Evolutionary conservation across 768 basidiomycete genomes (phyloP).

Genomic region (Termitomyces sp.): DNA sequence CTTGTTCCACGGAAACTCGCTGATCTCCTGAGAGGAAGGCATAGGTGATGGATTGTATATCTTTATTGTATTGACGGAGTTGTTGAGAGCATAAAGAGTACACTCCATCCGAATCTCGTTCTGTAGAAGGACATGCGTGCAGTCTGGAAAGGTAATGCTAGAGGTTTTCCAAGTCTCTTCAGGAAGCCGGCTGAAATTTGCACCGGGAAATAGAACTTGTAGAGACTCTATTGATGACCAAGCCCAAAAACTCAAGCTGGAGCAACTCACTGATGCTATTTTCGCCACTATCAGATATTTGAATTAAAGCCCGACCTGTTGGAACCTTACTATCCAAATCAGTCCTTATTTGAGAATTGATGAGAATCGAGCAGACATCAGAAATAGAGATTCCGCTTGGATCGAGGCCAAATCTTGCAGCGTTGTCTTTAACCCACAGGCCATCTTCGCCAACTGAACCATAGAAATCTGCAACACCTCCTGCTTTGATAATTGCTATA

Average conservation of each 20-base stretch:
- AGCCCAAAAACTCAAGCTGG: neutral
- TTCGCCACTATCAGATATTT: constrained; percentile 51
- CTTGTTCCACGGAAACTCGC: constrained; percentile 41
- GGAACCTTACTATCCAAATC: constrained; percentile 28
- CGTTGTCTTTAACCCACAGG: constrained; percentile 36
- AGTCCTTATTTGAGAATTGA: neutral
- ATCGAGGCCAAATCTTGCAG: constrained; percentile 34
- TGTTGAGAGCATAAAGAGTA: constrained; percentile 30
- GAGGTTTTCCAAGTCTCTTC: constrained; percentile 19
- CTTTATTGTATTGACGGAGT: constrained; percentile 20
- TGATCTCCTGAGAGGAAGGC: constrained; percentile 32
- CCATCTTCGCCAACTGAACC: constrained; percentile 53
- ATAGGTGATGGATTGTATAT: constrained; percentile 59
- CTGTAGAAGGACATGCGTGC: constrained; percentile 52
- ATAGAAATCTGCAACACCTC: constrained; percentile 39
- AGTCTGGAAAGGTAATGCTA: constrained; percentile 21
- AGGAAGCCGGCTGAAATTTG: constrained; percentile 42
- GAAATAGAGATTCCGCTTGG: constrained; percentile 30
- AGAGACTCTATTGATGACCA: neutral
- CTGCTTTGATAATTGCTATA: constrained; percentile 48
- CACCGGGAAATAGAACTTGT: constrained; percentile 52
- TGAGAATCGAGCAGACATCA: constrained; percentile 23
- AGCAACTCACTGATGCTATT: constrained; percentile 51
- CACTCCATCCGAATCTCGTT: constrained; percentile 48
- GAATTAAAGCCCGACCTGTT: constrained; percentile 57